phyloP scores from a whole-genome alignment of 1,284 basidiomycete genomes.

The Hemileia vastatrix region DNA sequence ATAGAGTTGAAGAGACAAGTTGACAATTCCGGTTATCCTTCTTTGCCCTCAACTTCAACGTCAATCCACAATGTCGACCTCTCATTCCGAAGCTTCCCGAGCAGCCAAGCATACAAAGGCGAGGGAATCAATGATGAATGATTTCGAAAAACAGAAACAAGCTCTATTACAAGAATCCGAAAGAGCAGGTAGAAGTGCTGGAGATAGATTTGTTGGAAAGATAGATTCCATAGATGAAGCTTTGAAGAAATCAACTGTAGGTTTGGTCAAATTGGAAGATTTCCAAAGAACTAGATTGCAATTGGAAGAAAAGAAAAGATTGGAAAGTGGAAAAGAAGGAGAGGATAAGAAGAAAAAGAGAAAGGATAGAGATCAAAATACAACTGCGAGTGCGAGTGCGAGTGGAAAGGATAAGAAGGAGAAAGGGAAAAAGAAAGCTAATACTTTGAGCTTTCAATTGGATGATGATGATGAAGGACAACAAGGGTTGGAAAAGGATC shows the following conservation, averaged over 20 bases:
- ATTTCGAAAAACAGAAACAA: neutral
- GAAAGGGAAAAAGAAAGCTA: neutral
- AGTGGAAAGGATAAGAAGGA: neutral
- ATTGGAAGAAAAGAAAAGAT: neutral
- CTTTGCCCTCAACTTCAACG: too few relatives aligned
- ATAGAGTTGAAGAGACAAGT: too few relatives aligned
- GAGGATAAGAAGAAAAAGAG: neutral
- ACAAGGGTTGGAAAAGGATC: neutral
- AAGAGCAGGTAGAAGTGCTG: neutral
- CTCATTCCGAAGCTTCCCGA: too few relatives aligned
- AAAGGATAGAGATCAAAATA: neutral
- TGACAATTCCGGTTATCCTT: too few relatives aligned
- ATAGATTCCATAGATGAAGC: neutral
- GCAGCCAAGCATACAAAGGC: slow-evolving; percentile 14
- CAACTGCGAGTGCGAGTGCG: too few relatives aligned
- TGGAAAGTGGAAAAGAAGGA: neutral
- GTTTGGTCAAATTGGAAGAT: neutral
- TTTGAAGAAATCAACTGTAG: neutral
- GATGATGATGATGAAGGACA: slow-evolving; percentile 13
- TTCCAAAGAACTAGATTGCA: too few relatives aligned
- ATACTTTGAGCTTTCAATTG: neutral
- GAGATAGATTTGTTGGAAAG: neutral
- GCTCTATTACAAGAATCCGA: neutral
- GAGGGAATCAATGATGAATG: slow-evolving; percentile 30
- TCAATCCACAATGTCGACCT: too few relatives aligned